Evolutionary conservation across 352 stramenopile species (phyloP), one percentile per base, ranked within the genome.

Genomic region (Phytophthora uliginosa): DNA sequence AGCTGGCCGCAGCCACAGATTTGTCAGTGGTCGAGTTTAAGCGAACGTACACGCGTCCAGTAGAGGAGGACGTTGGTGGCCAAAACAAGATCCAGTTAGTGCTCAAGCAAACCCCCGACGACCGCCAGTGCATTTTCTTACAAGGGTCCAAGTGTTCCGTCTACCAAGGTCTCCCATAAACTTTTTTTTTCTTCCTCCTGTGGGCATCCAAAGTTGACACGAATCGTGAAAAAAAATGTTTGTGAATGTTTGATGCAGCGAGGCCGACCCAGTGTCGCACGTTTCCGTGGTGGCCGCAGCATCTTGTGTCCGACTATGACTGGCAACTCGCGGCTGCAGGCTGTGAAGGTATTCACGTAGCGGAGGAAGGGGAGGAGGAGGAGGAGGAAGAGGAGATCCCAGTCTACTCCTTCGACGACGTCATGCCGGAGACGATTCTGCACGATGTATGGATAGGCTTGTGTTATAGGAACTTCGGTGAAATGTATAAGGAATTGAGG

Each of bases 201-300:
- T 47, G 36, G 10, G n/a, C n/a, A n/a, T n/a, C 38, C 38, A n/a
- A 7, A 47, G 1, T n/a, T 47, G 38, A n/a, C 38, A 47, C 5
- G 9, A 47, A 47, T 45, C 13, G 6, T 45, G n/a, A n/a, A n/a
- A n/a, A n/a, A n/a, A n/a, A n/a, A 28, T 17, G 5, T 17, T 31
- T 59, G 3, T 68, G 48, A 20, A 6, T 26, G 48, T 7, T 51
- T 55, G 15, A 18, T 56, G n/a, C 68, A 92, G 86, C 81, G 6
- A 78, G 88, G 10, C 88, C 88, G 34, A 94, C 85, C 47, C 88
- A 95, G 69, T 95, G 88, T 63, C 82, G 84, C 12, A 95, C 88
- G 50, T 95, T 92, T 54, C 88, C 88, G 45, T 95, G 88, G 84
- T 95, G 88, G 88, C 88, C 86, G 38, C 86, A 94, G 59, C 63